A percentile compares a stretch with the other conserved stretches of the same genome.
Conservation (phyloP, 768 basidiomycete species). For the Paxillus ammoniavirescens region DNA sequence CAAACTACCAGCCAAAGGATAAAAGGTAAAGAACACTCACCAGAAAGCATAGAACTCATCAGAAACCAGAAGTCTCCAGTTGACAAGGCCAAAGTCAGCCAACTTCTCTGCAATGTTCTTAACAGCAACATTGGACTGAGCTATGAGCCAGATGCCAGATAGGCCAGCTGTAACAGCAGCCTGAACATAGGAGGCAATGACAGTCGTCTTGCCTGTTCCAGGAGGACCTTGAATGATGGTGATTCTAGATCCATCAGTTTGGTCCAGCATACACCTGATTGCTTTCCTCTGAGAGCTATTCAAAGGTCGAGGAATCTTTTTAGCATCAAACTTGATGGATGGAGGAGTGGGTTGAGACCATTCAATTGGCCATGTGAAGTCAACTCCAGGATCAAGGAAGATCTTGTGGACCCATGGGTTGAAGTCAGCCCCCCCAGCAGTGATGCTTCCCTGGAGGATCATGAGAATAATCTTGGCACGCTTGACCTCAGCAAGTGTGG, state of each 20-base stretch:
- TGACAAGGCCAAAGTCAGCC: conserved; percentile 44
- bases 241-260: conserved; percentile 34
- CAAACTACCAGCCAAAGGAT: conserved; percentile 5
- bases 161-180: conserved; percentile 39
- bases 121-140: conserved; percentile 85
- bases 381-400: conserved; percentile 27
- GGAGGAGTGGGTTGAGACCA: conserved; percentile 19
- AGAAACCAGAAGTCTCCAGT: conserved; percentile 74
- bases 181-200: conserved; percentile 63
- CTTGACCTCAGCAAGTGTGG: conserved; percentile 56
- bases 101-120: conserved; percentile 89
- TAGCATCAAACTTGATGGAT: conserved; percentile 13
- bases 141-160: conserved; percentile 72
- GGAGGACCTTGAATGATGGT: conserved; percentile 50
- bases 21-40: conserved; percentile 36
- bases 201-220: conserved; percentile 73
- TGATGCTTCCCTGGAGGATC: conserved; percentile 34
- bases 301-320: conserved; percentile 27
- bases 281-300: conserved; percentile 41
- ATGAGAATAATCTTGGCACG: conserved; percentile 31
- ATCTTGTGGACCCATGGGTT: conserved; percentile 40
- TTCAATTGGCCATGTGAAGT: conserved; percentile 39
- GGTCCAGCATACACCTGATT: conserved; percentile 37
- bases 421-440: conserved; percentile 24
- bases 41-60: conserved; percentile 64